phyloP scores from a whole-genome alignment of 192 early-diverging fungal species.

The Backusella macrospora region DNA sequence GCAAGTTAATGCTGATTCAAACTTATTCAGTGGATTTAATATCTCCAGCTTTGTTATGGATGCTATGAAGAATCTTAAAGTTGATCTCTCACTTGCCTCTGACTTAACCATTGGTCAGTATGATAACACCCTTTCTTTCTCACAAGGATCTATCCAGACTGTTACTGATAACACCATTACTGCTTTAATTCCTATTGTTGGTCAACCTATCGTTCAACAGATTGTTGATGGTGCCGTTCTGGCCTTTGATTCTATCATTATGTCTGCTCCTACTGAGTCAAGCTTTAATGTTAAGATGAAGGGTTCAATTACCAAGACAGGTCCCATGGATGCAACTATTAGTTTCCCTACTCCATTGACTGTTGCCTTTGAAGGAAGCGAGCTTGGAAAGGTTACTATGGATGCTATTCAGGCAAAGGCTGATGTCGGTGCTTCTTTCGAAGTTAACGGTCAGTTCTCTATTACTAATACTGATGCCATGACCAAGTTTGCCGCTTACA shows the following conservation, averaged over 20 bases:
- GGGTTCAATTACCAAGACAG: constrained; percentile 47
- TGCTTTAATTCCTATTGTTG: constrained; percentile 51
- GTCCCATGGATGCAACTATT: constrained; percentile 51
- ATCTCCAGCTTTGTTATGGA: constrained; percentile 45
- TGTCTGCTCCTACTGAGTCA: constrained; percentile 39
- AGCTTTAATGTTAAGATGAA: constrained; percentile 48
- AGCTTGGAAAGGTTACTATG: constrained; percentile 50
- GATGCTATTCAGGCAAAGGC: constrained; percentile 42
- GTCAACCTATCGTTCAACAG: constrained; percentile 51
- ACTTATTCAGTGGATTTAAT: constrained; percentile 52
- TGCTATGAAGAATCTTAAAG: constrained; percentile 49
- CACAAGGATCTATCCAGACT: constrained; percentile 45
- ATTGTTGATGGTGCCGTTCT: constrained; percentile 44
- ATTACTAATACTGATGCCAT: constrained; percentile 48
- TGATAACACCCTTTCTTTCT: constrained; percentile 40
- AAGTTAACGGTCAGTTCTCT: constrained; percentile 39
- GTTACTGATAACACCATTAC: constrained; percentile 47
- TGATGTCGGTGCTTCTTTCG: constrained; percentile 48
- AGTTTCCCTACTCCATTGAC: constrained; percentile 42
- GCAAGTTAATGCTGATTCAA: constrained; percentile 21
- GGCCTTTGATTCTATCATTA: constrained; percentile 36
- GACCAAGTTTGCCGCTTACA: constrained; percentile 47
- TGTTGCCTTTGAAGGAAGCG: constrained; percentile 39
- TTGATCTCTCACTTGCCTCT: constrained; percentile 49
- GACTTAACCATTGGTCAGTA: constrained; percentile 54